A percentile compares a stretch with the other conserved stretches of the same genome.
Evolutionary conservation across 2,329 filamentous ascomycete genomes (phyloP).

Genomic region (Acrocalymma vagum): DNA sequence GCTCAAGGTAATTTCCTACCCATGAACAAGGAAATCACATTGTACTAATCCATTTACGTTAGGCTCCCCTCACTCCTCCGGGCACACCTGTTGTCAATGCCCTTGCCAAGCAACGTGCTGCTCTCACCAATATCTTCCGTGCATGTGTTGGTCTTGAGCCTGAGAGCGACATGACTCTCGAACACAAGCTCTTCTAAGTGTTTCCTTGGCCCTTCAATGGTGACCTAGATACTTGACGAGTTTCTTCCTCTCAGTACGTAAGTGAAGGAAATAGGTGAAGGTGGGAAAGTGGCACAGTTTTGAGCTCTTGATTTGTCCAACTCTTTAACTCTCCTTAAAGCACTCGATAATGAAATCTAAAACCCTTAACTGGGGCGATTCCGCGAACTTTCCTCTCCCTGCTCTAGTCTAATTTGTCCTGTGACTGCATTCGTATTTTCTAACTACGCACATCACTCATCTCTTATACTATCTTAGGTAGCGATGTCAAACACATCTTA

Average conservation of each 20-base stretch:
- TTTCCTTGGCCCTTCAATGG: not conserved
- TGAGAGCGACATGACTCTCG: constrained; percentile 97
- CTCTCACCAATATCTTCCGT: constrained; percentile 97
- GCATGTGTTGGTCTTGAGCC: constrained; percentile 96
- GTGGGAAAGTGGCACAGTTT: too few relatives aligned
- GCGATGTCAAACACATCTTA: too few relatives aligned
- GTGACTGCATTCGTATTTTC: too few relatives aligned
- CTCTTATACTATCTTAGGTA: too few relatives aligned
- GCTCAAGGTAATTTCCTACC: constrained; percentile 70
- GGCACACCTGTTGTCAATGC: constrained; percentile 96
- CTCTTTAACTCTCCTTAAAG: too few relatives aligned
- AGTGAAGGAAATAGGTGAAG: too few relatives aligned
- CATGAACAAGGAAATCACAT: constrained; percentile 3
- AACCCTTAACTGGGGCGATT: too few relatives aligned
- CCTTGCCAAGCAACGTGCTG: constrained; percentile 92
- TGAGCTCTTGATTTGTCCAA: too few relatives aligned
- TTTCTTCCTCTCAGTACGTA: not conserved
- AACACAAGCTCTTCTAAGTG: constrained; percentile 87
- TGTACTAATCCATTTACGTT: constrained; percentile 19
- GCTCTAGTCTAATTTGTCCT: too few relatives aligned
- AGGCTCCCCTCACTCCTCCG: constrained; percentile 91
- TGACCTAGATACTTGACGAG: not conserved
- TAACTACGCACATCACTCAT: too few relatives aligned
- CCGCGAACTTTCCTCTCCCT: too few relatives aligned
- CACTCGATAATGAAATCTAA: too few relatives aligned